Evolutionary conservation across 768 basidiomycete species (phyloP), one percentile per base, ranked within the genome.

Genomic region (Rhizopogon sp.): DNA sequence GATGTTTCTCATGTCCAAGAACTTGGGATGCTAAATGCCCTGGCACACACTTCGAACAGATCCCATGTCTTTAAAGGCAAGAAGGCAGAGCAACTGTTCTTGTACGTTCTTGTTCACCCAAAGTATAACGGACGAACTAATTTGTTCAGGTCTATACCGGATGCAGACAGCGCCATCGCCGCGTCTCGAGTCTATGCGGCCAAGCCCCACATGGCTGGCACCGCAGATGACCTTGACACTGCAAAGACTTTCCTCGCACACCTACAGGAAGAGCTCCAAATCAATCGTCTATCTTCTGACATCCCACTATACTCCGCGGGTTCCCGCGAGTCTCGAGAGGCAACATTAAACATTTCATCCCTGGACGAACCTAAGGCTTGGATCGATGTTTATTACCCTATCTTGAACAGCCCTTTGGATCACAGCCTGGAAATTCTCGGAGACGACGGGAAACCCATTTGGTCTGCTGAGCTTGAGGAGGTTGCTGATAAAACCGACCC

Each of bases 341-440:
- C 83, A 5, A 84, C 84, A 4, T 67, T 81, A 16, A 66, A 71
- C 28, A 77, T 82, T 52, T 65, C 76, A 14, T 64, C 69, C 52
- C 70, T 73, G 33, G 63, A 58, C 39, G 59, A 67, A 14, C 78
- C 81, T 2, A 68, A 62, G 9, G 84, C 79, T 54, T 88, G 85
- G 85, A 82, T 87, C 56, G 81, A 81, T 54, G 75, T 75, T 35
- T 92, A 92, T 71, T 91, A 85, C 68, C 88, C 90, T 13, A 72
- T 86, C 33, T 74, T 90, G 73, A 88, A 89, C 70, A 79, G 75
- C 5, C 86, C 87, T 16, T 70, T 87, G 28, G 75, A 80, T 41
- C 72, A 79, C 39, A 75, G 77, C 51, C 69, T 88, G 17, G 76
- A 83, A 50, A 77, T 87, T 20, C 61, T 85, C 25, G 78, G 74